Evolutionary conservation across 202 grass and related monocot genomes (phyloP).

Genomic region (Cymbopogon flexuosus): DNA sequence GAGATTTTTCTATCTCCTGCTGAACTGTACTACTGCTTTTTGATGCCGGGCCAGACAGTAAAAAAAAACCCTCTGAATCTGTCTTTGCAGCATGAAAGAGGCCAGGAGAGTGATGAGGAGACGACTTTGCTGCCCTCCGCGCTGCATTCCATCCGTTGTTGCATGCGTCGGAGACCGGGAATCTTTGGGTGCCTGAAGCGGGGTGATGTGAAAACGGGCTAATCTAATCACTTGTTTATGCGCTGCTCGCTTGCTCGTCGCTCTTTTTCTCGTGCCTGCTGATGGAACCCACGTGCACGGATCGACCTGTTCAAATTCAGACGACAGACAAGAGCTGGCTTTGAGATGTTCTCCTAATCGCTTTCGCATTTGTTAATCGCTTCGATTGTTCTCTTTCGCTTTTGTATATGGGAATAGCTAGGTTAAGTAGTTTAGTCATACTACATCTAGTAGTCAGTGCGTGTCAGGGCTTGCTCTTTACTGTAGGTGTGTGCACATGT

Average conservation of each 20-base stretch:
- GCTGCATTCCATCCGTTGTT: not conserved
- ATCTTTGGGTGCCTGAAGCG: slow-evolving; percentile 24
- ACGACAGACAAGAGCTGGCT: not conserved
- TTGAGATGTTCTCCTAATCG: slow-evolving; percentile 26
- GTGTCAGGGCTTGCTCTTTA: slow-evolving; percentile 31
- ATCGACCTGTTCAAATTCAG: not conserved
- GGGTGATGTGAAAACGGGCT: slow-evolving; percentile 7
- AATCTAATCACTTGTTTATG: slow-evolving; percentile 33
- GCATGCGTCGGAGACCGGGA: slow-evolving; percentile 39
- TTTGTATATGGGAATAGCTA: slow-evolving; percentile 37
- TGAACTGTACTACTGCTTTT: slow-evolving; percentile 14
- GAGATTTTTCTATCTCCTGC: slow-evolving; percentile 10
- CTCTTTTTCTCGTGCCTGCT: slow-evolving; percentile 25
- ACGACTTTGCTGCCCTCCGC: slow-evolving; percentile 20
- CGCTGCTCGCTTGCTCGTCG: not conserved
- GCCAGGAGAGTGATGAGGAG: not conserved
- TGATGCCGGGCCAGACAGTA: slow-evolving; percentile 7
- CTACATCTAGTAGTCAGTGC: slow-evolving; percentile 28
- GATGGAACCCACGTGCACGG: slow-evolving; percentile 35
- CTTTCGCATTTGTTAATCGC: slow-evolving; percentile 28
- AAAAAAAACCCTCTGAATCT: slow-evolving; percentile 22
- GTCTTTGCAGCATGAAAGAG: slow-evolving; percentile 17
- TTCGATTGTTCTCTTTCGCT: slow-evolving; percentile 19
- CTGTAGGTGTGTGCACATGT: slow-evolving; percentile 24
- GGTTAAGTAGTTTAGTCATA: slow-evolving; percentile 22